phyloP scores from a whole-genome alignment of 2,329 filamentous ascomycete genomes.

The Cercospora zeae-maydis region DNA sequence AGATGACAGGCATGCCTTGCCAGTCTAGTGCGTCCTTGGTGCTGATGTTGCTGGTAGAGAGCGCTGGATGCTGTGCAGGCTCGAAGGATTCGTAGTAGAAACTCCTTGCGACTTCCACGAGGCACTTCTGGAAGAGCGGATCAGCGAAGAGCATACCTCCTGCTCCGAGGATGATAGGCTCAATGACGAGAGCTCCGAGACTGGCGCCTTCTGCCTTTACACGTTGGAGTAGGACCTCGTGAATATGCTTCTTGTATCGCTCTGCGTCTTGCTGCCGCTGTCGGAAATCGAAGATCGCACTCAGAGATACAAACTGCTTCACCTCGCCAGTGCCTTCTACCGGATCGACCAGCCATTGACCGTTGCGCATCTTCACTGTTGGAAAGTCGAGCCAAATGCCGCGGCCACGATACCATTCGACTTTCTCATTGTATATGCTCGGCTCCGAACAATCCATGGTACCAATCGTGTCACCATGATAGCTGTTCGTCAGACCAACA shows the following conservation, averaged over 20 bases:
- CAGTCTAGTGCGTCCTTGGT: slow-evolving; percentile 46
- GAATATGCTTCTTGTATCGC: slow-evolving; percentile 33
- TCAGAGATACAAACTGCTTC: slow-evolving; percentile 47
- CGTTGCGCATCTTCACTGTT: slow-evolving; percentile 62
- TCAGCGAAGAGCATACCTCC: slow-evolving; percentile 84
- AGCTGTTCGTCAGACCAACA: slow-evolving; percentile 72
- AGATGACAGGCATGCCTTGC: slow-evolving; percentile 73
- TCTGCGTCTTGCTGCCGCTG: slow-evolving; percentile 22
- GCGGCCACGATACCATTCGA: slow-evolving; percentile 78
- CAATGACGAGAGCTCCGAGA: slow-evolving; percentile 75
- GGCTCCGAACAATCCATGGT: slow-evolving; percentile 84
- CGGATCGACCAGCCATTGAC: slow-evolving; percentile 63
- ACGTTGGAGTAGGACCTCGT: slow-evolving; percentile 51
- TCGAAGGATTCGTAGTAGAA: slow-evolving; percentile 15
- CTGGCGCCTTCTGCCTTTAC: slow-evolving; percentile 53
- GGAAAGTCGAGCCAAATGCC: slow-evolving; percentile 81
- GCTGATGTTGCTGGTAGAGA: not conserved
- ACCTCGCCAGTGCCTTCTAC: slow-evolving; percentile 41
- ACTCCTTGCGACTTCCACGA: slow-evolving; percentile 63
- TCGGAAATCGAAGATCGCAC: slow-evolving; percentile 59
- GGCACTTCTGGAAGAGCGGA: slow-evolving; percentile 71
- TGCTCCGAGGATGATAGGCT: slow-evolving; percentile 75
- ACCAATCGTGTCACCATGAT: slow-evolving; percentile 84
- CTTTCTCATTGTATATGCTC: slow-evolving; percentile 72
- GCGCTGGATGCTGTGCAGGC: not conserved